Conservation (phyloP, 805 yeast genomes). For the Ogataea minuta region DNA sequence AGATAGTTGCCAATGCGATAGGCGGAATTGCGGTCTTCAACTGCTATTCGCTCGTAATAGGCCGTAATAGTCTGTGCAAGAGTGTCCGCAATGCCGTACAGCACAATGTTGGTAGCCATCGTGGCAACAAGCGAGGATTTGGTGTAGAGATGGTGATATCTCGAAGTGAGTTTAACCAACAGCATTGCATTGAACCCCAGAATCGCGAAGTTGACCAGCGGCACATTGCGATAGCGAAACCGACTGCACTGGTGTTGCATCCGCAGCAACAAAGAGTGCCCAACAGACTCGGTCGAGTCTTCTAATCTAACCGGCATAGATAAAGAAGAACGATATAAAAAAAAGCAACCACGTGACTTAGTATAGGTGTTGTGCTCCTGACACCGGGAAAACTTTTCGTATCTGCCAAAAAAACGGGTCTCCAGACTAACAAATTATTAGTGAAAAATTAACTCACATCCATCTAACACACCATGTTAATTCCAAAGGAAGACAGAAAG, state of each 20-base stretch:
- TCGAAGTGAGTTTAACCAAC: slow-evolving; percentile 51
- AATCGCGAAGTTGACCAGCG: slow-evolving; percentile 55
- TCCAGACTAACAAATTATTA: slow-evolving; percentile 9
- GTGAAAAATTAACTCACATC: slow-evolving; percentile 12
- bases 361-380: slow-evolving; percentile 6
- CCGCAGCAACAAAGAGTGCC: slow-evolving; percentile 3
- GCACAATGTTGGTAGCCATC: slow-evolving; percentile 71
- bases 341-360: slow-evolving; percentile 13
- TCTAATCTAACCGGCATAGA: slow-evolving; percentile 4
- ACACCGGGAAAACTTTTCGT: slow-evolving; percentile 13
- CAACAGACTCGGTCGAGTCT: background rate
- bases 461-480: slow-evolving; percentile 69
- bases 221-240: slow-evolving; percentile 43
- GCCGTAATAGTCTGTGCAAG: slow-evolving; percentile 72
- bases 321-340: background rate
- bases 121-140: slow-evolving; percentile 72
- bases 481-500: slow-evolving; percentile 99
- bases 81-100: slow-evolving; percentile 89
- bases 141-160: slow-evolving; percentile 60
- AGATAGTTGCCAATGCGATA: slow-evolving; percentile 23
- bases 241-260: slow-evolving; percentile 17
- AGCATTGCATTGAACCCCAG: slow-evolving; percentile 47
- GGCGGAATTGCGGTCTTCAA: slow-evolving; percentile 15
- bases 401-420: slow-evolving; percentile 12
- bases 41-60: slow-evolving; percentile 14